These are phyloP conservation scores for Dioscorea alata DNA, from an alignment of 106 monocot species.

Conservation along the genomic window DNA sequence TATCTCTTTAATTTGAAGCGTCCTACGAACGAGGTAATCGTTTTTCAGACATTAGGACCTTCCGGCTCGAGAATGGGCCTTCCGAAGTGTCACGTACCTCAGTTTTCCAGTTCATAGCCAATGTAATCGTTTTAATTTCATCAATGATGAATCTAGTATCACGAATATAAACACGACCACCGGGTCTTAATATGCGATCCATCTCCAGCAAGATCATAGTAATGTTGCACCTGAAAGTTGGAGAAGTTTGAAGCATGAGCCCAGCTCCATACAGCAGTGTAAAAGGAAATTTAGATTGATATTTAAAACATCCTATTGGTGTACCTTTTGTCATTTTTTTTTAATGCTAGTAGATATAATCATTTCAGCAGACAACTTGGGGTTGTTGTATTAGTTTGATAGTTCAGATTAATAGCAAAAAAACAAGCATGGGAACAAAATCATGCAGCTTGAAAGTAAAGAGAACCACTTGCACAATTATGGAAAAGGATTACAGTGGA, in stretches of 20 bases:
- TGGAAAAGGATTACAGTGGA: no score
- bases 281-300: no score
- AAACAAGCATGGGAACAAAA: background rate
- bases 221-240: constrained; percentile 45
- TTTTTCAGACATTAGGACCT: constrained; percentile 60
- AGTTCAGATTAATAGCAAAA: background rate
- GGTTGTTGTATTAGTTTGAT: background rate
- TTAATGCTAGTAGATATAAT: no score
- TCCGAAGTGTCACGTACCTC: constrained; percentile 56
- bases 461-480: no score
- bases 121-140: constrained; percentile 52
- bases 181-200: constrained; percentile 90
- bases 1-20: no score
- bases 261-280: no score
- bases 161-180: constrained; percentile 57
- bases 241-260: no score
- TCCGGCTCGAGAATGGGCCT: constrained; percentile 65
- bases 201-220: constrained; percentile 78
- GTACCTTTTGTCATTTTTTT: no score
- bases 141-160: constrained; percentile 48
- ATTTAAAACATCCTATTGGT: no score
- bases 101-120: constrained; percentile 66
- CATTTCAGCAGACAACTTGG: no score
- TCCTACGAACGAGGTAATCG: constrained; percentile 10
- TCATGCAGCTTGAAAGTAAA: background rate